These are phyloP conservation scores for Cladobotryum mycophilum DNA, from an alignment of 2,329 filamentous ascomycete species.

Conservation along the genomic window DNA sequence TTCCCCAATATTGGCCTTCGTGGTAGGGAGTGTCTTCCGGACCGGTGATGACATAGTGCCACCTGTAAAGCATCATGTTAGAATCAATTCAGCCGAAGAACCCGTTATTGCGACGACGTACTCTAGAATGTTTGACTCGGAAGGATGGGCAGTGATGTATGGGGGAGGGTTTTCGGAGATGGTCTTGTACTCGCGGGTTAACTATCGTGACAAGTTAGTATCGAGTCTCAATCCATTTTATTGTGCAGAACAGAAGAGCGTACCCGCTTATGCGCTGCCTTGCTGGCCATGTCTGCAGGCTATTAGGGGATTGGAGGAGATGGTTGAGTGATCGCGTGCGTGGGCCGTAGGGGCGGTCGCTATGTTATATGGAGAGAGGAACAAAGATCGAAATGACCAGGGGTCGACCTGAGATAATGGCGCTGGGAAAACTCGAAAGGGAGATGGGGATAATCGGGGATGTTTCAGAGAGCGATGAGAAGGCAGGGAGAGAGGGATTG, in stretches of 20 bases:
- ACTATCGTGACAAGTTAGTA: conserved; percentile 31
- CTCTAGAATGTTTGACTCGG: conserved; percentile 88
- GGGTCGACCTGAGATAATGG: not conserved
- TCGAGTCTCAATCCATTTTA: not conserved
- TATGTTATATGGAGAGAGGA: too few species aligned
- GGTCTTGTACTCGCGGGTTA: conserved; percentile 57
- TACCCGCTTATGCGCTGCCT: conserved; percentile 66
- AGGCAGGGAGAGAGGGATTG: conserved; percentile 3
- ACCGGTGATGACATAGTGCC: conserved; percentile 94
- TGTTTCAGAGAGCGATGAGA: not conserved
- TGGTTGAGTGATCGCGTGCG: conserved; percentile 2
- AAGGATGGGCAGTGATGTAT: conserved; percentile 83
- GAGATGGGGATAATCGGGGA: not conserved
- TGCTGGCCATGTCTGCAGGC: conserved; percentile 54
- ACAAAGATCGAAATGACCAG: not conserved
- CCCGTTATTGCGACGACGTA: conserved; percentile 37
- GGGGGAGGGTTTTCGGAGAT: conserved; percentile 72
- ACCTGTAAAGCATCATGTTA: conserved; percentile 41
- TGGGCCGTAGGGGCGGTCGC: not conserved
- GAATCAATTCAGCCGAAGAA: not conserved
- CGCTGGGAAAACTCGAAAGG: not conserved
- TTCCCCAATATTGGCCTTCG: conserved; percentile 96
- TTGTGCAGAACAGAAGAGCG: conserved; percentile 20
- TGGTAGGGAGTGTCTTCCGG: conserved; percentile 92
- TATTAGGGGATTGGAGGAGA: not conserved